Percentiles rank a stretch among this genome's conserved stretches.
Conservation (phyloP, 1,284 basidiomycete genomes). For the Leccinum pachyderme region DNA sequence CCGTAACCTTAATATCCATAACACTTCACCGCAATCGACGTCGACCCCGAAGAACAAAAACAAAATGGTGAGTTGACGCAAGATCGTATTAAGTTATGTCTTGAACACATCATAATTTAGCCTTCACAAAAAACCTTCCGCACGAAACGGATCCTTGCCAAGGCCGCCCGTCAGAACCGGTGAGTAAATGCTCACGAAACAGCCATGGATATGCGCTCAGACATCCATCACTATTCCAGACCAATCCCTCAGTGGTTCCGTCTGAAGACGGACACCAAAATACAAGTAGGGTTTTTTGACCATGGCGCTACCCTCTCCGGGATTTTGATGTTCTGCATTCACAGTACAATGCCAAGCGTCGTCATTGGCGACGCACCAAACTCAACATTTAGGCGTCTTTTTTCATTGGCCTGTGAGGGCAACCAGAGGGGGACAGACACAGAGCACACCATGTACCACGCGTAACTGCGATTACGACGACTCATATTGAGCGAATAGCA, state of each 20-base stretch:
- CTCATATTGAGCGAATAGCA: not conserved
- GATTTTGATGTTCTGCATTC: not conserved
- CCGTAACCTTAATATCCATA: constrained; percentile 29
- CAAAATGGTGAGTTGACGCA: constrained; percentile 26
- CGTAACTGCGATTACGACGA: constrained; percentile 19
- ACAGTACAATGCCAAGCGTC: constrained; percentile 90
- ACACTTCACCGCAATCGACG: constrained; percentile 20
- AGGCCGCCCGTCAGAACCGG: constrained; percentile 96
- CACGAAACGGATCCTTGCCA: constrained; percentile 95
- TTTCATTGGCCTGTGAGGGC: not conserved
- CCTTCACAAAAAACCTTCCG: constrained; percentile 98
- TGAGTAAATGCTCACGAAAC: constrained; percentile 38
- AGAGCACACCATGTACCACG: constrained; percentile 25
- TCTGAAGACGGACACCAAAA: constrained; percentile 93
- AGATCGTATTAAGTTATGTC: not conserved
- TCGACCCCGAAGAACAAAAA: constrained; percentile 21
- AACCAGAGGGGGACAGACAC: constrained; percentile 20
- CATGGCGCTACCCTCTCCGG: not conserved
- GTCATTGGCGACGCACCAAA: constrained; percentile 94
- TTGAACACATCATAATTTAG: constrained; percentile 39
- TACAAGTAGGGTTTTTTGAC: constrained; percentile 66
- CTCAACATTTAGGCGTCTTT: constrained; percentile 75
- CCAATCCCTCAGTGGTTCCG: constrained; percentile 99
- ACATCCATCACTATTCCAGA: constrained; percentile 39
- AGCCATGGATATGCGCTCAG: constrained; percentile 1